Evolutionary conservation across 495 filamentous ascomycete genomes (phyloP).

Genomic region (Podospora conica): DNA sequence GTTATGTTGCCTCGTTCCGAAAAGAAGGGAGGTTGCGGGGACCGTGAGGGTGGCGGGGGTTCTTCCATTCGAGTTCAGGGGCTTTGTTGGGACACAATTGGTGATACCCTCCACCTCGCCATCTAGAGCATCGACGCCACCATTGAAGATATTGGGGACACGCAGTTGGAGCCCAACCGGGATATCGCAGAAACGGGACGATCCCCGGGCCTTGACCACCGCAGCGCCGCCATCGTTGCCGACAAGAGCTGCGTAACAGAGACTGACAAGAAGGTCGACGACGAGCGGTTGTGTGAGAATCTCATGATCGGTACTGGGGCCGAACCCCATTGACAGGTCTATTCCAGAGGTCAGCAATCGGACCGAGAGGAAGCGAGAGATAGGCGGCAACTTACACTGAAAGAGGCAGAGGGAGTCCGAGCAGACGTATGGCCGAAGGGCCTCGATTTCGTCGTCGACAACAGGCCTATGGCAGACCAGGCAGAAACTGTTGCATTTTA

Average conservation of each 20-base stretch:
- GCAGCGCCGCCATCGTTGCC: background rate
- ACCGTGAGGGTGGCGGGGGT: background rate
- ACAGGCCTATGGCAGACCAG: slow-evolving; percentile 75
- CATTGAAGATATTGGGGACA: slow-evolving; percentile 11
- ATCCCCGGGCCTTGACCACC: too few relatives aligned
- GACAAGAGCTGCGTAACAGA: slow-evolving; percentile 60
- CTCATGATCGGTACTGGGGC: slow-evolving; percentile 79
- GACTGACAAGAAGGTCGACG: slow-evolving; percentile 77
- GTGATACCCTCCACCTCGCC: background rate
- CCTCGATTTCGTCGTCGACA: slow-evolving; percentile 60
- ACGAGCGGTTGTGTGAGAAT: slow-evolving; percentile 75
- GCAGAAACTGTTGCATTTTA: slow-evolving; percentile 82
- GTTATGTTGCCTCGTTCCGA: background rate
- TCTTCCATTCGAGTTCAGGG: background rate
- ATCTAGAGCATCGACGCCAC: background rate
- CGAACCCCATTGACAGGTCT: slow-evolving; percentile 77
- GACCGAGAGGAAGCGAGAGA: background rate
- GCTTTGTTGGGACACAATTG: background rate
- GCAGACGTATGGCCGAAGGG: slow-evolving; percentile 92
- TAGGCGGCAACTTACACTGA: slow-evolving; percentile 48
- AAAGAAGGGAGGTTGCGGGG: background rate
- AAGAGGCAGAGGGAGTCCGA: slow-evolving; percentile 73
- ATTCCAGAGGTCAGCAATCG: background rate
- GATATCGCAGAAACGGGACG: background rate
- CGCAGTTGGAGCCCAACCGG: background rate